Evolutionary conservation across 1,284 basidiomycete species (phyloP).

Genomic region (Kwoniella shivajii): DNA sequence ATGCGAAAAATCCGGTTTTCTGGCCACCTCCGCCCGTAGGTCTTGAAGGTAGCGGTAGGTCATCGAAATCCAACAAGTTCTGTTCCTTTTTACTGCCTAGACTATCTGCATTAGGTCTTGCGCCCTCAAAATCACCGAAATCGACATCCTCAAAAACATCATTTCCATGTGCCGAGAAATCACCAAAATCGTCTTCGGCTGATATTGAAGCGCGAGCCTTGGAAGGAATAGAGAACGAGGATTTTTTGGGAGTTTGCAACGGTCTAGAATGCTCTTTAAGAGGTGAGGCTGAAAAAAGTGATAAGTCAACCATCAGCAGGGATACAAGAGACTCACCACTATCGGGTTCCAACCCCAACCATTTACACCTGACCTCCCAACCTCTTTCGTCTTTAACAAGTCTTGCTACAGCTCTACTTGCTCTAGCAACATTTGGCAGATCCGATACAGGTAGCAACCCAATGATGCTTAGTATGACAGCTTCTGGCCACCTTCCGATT

Average conservation of each 20-base stretch:
- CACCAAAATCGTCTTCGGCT: constrained; percentile 46
- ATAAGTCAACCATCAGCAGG: not conserved
- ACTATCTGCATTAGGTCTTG: constrained; percentile 10
- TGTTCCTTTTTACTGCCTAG: constrained; percentile 23
- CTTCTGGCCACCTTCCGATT: constrained; percentile 75
- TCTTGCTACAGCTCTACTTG: constrained; percentile 65
- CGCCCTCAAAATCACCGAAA: constrained; percentile 76
- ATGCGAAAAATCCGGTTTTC: constrained; percentile 52
- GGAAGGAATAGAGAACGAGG: constrained; percentile 8
- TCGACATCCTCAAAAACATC: constrained; percentile 66
- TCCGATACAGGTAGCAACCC: constrained; percentile 74
- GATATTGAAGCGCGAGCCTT: constrained; percentile 13
- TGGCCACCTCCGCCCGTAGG: constrained; percentile 25
- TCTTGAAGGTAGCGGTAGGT: constrained; percentile 50
- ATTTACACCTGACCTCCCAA: constrained; percentile 72
- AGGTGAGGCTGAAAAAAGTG: constrained; percentile 4
- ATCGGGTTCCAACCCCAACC: constrained; percentile 58
- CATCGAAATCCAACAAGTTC: constrained; percentile 53
- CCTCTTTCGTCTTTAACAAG: constrained; percentile 70
- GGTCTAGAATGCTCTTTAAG: constrained; percentile 22
- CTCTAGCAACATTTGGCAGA: constrained; percentile 70
- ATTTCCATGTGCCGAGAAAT: constrained; percentile 41
- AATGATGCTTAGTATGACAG: constrained; percentile 73
- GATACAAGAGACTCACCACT: constrained; percentile 3
- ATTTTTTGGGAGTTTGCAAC: constrained; percentile 28